phyloP scores from a whole-genome alignment of 345 rosid species.

The Zanthoxylum bungeanum region DNA sequence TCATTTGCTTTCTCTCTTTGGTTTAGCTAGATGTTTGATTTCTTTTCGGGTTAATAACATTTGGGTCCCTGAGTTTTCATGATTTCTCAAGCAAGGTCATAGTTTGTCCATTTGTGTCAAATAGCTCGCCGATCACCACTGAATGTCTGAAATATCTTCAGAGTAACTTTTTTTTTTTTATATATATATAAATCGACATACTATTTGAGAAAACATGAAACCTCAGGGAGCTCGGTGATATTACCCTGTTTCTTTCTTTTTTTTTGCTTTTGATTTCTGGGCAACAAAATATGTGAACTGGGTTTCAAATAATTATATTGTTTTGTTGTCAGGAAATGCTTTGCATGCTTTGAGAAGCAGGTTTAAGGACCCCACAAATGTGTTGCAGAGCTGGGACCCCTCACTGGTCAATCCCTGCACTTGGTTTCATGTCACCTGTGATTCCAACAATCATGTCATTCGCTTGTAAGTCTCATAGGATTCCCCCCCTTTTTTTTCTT shows the following conservation, averaged over 20 bases:
- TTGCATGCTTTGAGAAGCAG: slow-evolving; percentile 59
- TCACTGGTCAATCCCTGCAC: slow-evolving; percentile 89
- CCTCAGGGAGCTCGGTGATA: background rate
- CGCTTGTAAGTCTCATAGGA: slow-evolving; percentile 38
- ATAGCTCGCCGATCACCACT: background rate
- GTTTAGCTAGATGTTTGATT: background rate
- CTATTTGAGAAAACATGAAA: background rate
- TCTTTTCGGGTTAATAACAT: background rate
- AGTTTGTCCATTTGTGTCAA: background rate
- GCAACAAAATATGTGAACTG: background rate
- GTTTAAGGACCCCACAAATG: slow-evolving; percentile 66
- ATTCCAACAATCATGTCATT: slow-evolving; percentile 60
- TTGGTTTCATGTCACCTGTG: slow-evolving; percentile 83
- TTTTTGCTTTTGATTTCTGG: background rate
- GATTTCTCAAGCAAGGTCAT: background rate
- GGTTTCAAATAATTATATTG: background rate
- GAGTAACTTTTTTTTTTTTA: too few species aligned
- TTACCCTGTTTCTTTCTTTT: too few species aligned
- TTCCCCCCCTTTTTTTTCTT: background rate
- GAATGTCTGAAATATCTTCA: background rate
- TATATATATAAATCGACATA: background rate
- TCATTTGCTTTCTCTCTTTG: background rate
- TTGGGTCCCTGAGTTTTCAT: background rate
- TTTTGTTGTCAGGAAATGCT: slow-evolving; percentile 57
- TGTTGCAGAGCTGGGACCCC: slow-evolving; percentile 88